These are phyloP conservation scores for Erodium trifolium DNA, from an alignment of 441 rosid genomes.

Conservation along the genomic window DNA sequence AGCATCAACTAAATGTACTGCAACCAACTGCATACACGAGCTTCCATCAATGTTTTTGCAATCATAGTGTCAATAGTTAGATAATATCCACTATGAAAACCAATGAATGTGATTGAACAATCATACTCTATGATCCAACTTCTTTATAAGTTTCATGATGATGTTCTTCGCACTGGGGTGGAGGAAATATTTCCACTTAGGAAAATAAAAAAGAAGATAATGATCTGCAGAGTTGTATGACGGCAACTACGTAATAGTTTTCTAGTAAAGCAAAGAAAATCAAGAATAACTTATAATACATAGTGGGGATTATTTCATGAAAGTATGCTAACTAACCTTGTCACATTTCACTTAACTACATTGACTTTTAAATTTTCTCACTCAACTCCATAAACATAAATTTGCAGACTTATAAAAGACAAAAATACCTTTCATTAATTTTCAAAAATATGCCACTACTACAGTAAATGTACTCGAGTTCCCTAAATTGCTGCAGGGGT, in stretches of 20 bases:
- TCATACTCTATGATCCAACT: constrained; percentile 69
- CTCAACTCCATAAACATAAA: no score
- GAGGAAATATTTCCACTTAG: constrained; percentile 80
- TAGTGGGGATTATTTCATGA: neutral
- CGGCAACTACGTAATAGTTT: neutral
- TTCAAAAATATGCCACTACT: no score
- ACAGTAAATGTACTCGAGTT: no score
- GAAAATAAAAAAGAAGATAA: constrained; percentile 89
- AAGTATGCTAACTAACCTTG: neutral
- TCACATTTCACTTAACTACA: no score
- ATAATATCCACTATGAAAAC: neutral
- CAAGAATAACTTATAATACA: neutral
- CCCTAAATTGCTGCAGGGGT: no score
- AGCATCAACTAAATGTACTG: constrained; percentile 77
- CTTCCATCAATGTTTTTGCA: constrained; percentile 9
- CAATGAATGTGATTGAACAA: neutral
- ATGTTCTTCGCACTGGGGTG: constrained; percentile 70
- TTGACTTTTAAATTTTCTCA: no score
- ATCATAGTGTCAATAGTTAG: neutral
- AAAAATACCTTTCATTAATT: no score
- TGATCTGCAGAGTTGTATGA: constrained; percentile 54
- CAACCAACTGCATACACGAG: constrained; percentile 56
- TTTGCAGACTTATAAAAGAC: no score
- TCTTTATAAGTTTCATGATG: constrained; percentile 63
- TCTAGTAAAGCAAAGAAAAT: constrained; percentile 1